These are phyloP conservation scores for Penicillium decumbens DNA, from an alignment of 2,329 filamentous ascomycete genomes.

Conservation along the genomic window DNA sequence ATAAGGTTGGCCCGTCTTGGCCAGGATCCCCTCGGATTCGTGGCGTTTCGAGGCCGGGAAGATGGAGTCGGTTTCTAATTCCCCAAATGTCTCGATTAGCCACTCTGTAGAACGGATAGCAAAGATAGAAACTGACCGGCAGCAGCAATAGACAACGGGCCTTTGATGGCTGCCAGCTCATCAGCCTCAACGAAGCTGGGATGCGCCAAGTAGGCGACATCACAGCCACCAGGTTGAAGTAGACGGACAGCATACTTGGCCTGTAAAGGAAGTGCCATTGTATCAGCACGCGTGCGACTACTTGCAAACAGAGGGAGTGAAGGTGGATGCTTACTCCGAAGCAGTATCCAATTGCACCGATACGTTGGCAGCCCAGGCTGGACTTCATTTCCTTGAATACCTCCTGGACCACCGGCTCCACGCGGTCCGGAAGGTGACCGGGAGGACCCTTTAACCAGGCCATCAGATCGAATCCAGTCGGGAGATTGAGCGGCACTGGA, in stretches of 20 bases:
- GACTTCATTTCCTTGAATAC: constrained; percentile 16
- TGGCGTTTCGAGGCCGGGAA: constrained; percentile 59
- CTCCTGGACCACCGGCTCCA: constrained; percentile 17
- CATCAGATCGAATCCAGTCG: constrained; percentile 15
- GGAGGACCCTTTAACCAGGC: constrained; percentile 19
- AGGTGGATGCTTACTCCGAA: constrained; percentile 12
- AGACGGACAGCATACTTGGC: constrained; percentile 63
- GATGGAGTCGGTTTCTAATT: constrained; percentile 55
- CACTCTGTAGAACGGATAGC: constrained; percentile 13
- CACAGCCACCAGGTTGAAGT: constrained; percentile 52
- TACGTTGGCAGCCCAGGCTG: constrained; percentile 13
- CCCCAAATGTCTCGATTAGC: background rate
- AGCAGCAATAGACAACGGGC: constrained; percentile 60
- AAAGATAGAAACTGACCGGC: constrained; percentile 22
- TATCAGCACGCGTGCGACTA: background rate
- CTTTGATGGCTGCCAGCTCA: constrained; percentile 59
- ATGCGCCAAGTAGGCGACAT: constrained; percentile 67
- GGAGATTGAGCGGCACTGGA: constrained; percentile 14
- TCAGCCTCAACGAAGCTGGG: constrained; percentile 65
- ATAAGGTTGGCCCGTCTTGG: constrained; percentile 54
- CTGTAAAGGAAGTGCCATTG: background rate
- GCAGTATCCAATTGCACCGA: constrained; percentile 20
- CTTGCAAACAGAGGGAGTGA: background rate
- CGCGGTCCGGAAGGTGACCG: constrained; percentile 11
- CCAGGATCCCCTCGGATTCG: constrained; percentile 57